Evolutionary conservation across 2,329 filamentous ascomycete genomes (phyloP).

Genomic region (Rutstroemia sp.): DNA sequence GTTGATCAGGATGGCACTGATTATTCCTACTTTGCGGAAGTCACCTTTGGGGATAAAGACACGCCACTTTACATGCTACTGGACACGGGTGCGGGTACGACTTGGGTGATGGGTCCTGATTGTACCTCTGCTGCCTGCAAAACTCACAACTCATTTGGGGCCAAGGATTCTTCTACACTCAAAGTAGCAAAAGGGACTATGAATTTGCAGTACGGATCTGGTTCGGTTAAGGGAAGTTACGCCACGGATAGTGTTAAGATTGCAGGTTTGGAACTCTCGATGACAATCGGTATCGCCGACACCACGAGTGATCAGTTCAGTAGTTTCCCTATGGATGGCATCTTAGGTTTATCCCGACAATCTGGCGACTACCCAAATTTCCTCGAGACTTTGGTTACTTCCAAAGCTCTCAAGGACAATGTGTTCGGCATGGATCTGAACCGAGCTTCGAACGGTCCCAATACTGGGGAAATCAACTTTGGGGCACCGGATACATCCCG

Average conservation of each 20-base stretch:
- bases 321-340: conserved; percentile 80
- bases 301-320: conserved; percentile 67
- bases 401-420: conserved; percentile 53
- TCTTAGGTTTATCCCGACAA: conserved; percentile 67
- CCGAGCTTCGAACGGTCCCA: conserved; percentile 55
- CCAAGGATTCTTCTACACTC: conserved; percentile 57
- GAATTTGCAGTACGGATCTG: conserved; percentile 68
- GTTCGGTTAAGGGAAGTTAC: conserved; percentile 59
- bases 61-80: conserved; percentile 54
- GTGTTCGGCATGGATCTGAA: conserved; percentile 66
- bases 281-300: conserved; percentile 67
- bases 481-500: conserved; percentile 61
- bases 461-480: conserved; percentile 72
- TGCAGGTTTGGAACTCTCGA: conserved; percentile 53
- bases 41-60: conserved; percentile 45
- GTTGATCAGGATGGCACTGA: conserved; percentile 59
- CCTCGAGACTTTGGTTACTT: conserved; percentile 51
- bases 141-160: conserved; percentile 63
- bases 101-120: conserved; percentile 72
- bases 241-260: conserved; percentile 61
- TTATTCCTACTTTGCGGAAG: conserved; percentile 57
- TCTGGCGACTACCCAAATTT: conserved; percentile 54
- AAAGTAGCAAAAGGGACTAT: conserved; percentile 47
- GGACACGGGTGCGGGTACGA: conserved; percentile 63
- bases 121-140: conserved; percentile 62